phyloP scores from a whole-genome alignment of 495 filamentous ascomycete genomes.

The Lasiosphaeria hispida region DNA sequence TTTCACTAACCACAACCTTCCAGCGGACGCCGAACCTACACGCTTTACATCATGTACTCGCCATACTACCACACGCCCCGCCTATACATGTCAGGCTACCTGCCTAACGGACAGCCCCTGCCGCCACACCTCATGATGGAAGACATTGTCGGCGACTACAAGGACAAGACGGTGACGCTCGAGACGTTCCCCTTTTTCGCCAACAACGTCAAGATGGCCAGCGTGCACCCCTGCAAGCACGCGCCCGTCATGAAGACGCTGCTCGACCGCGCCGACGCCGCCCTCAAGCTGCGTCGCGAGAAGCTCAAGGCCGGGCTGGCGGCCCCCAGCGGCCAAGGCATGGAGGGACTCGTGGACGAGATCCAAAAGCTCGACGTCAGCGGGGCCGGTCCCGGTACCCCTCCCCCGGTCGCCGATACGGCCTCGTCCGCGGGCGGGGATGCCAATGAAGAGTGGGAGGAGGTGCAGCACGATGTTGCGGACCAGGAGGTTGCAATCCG shows the following conservation, averaged over 20 bases:
- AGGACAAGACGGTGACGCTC: slow-evolving; percentile 97
- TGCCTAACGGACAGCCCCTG: slow-evolving; percentile 76
- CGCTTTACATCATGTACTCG: slow-evolving; percentile 95
- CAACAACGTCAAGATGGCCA: slow-evolving; percentile 85
- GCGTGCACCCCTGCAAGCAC: slow-evolving; percentile 89
- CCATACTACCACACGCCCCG: slow-evolving; percentile 96
- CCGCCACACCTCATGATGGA: slow-evolving; percentile 95
- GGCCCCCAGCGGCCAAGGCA: slow-evolving; percentile 47
- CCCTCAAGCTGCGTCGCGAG: slow-evolving; percentile 81
- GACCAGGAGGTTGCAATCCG: slow-evolving; percentile 88
- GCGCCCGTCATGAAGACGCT: slow-evolving; percentile 97
- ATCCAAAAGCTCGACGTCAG: slow-evolving; percentile 53
- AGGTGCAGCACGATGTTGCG: slow-evolving; percentile 61
- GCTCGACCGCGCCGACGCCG: slow-evolving; percentile 90
- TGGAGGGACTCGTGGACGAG: slow-evolving; percentile 59
- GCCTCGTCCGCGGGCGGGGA: slow-evolving; percentile 25
- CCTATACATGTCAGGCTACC: slow-evolving; percentile 90
- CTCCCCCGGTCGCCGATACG: slow-evolving; percentile 27
- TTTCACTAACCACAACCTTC: slow-evolving; percentile 4
- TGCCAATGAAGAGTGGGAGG: slow-evolving; percentile 81
- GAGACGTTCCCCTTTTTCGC: slow-evolving; percentile 96
- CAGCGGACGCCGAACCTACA: slow-evolving; percentile 87
- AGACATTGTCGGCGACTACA: slow-evolving; percentile 98
- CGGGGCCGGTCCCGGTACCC: slow-evolving; percentile 5
- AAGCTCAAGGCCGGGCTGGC: slow-evolving; percentile 61